Base-by-base conservation (phyloP, 2,329 filamentous ascomycete genomes). In the Shiraia bambusicola region DNA sequence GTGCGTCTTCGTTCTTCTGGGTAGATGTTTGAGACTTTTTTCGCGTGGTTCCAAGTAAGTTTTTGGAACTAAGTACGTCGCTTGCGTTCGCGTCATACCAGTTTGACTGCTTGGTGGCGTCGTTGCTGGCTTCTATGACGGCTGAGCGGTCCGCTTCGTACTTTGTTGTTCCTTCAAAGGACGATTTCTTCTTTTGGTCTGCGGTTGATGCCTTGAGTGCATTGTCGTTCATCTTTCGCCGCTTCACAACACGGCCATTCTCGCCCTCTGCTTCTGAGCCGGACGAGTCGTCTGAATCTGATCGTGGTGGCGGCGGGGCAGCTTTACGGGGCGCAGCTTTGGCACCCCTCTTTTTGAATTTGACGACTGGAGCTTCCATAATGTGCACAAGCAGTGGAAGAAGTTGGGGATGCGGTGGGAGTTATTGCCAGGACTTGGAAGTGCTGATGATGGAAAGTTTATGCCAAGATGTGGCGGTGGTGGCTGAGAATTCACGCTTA, bases 61-160 rank as follows among this genome's bases (percentile, higher is more conserved):
- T 82, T 62, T 83, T 78, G 27, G 71, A 63, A 52, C 65, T 72
- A 30, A 76, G 50, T 4, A 73, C 69, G 40, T 77, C 76, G 32
- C 73, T 70, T 16, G 75, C 71, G n/a, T 78, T 76, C 45, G 92
- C 87, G 47, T 95, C 90, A 69, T 86, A 93, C 91, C 90, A 96
- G 66, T 95, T 88, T 41, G 80, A 86, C 30, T 84, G 80, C 61
- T 94, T 95, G 1, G 92, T 97, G 14, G 93, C 92, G 65, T 96
- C 91, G 66, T 92, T 92, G 58, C 80, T 80, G 50, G 76, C 77
- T 56, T 82, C 76, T 56, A 89, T 82, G 50, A 77, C 76, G 16
- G 81, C 69, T 42, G 73, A 77, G 52, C 84, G 76, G 66, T 88
- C 79, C 42, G 84, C 80, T 37, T 76, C 69, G 69, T 79, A 80